Conservation (phyloP, 2,329 filamentous ascomycete species). For the Clarireedia paspali region DNA sequence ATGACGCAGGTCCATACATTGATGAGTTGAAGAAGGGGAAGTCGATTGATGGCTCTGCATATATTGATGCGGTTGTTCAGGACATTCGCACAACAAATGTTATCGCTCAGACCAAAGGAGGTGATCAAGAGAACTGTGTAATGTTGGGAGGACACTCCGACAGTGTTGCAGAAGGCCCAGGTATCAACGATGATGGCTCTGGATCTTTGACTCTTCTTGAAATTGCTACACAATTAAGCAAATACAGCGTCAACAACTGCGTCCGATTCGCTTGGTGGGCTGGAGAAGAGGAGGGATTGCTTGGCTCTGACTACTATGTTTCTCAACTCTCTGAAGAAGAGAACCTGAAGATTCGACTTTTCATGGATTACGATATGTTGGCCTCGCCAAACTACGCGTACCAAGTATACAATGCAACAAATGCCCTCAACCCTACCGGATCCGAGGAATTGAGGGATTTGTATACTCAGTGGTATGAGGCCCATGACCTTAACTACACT, state of each 20-base stretch:
- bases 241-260: constrained; percentile 54
- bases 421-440: constrained; percentile 61
- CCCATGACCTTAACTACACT: constrained; percentile 55
- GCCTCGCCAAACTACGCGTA: constrained; percentile 59
- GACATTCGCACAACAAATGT: constrained; percentile 40
- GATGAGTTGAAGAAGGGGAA: constrained; percentile 45
- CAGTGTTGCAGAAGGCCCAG: constrained; percentile 52
- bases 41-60: constrained; percentile 46
- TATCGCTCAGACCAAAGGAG: constrained; percentile 51
- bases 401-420: constrained; percentile 65
- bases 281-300: constrained; percentile 57
- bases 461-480: constrained; percentile 59
- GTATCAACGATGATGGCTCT: constrained; percentile 35
- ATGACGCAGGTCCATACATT: constrained; percentile 49
- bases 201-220: constrained; percentile 46
- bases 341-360: constrained; percentile 54
- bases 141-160: constrained; percentile 60
- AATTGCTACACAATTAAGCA: constrained; percentile 49
- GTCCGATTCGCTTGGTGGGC: constrained; percentile 63
- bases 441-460: constrained; percentile 62
- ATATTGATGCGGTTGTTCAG: constrained; percentile 50
- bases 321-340: constrained; percentile 46
- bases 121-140: constrained; percentile 56
- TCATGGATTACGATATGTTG: constrained; percentile 67
- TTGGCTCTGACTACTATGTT: constrained; percentile 57